phyloP scores from a whole-genome alignment of 768 basidiomycete species.

The Boletus subcaerulescens region DNA sequence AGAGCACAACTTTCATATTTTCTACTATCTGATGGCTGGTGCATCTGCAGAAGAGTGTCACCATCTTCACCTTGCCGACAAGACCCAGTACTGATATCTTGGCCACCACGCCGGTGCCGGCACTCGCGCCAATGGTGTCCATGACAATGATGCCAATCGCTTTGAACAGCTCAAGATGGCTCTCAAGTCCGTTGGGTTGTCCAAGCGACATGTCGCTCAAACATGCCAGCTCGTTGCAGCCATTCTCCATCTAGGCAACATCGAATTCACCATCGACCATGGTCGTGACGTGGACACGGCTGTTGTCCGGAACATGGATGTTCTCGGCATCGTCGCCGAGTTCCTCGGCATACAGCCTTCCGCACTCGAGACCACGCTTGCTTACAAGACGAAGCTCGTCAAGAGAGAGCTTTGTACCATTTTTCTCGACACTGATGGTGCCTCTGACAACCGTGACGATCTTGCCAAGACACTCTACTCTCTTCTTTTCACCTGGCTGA shows the following conservation, averaged over 20 bases:
- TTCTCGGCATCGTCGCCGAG: slow-evolving; percentile 84
- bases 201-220: slow-evolving; percentile 93
- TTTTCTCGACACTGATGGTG: slow-evolving; percentile 92
- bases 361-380: slow-evolving; percentile 75
- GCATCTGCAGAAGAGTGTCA: slow-evolving; percentile 85
- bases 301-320: slow-evolving; percentile 81
- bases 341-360: slow-evolving; percentile 81
- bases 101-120: slow-evolving; percentile 58
- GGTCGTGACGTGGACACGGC: slow-evolving; percentile 88
- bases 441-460: slow-evolving; percentile 90
- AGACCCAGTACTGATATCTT: slow-evolving; percentile 82
- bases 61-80: slow-evolving; percentile 81
- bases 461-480: slow-evolving; percentile 93
- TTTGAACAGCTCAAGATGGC: slow-evolving; percentile 95
- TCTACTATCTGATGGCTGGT: slow-evolving; percentile 94
- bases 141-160: slow-evolving; percentile 78
- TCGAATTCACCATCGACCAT: slow-evolving; percentile 86
- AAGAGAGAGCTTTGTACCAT: slow-evolving; percentile 97
- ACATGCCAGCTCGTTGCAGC: slow-evolving; percentile 93
- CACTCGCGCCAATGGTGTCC: slow-evolving; percentile 43
- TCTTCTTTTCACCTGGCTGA: slow-evolving; percentile 92
- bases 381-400: slow-evolving; percentile 89
- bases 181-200: slow-evolving; percentile 89
- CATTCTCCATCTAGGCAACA: slow-evolving; percentile 94
- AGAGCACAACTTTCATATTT: slow-evolving; percentile 96